Base-by-base conservation (phyloP, 139 green algal genomes). In the Coelastrella sp. region DNA sequence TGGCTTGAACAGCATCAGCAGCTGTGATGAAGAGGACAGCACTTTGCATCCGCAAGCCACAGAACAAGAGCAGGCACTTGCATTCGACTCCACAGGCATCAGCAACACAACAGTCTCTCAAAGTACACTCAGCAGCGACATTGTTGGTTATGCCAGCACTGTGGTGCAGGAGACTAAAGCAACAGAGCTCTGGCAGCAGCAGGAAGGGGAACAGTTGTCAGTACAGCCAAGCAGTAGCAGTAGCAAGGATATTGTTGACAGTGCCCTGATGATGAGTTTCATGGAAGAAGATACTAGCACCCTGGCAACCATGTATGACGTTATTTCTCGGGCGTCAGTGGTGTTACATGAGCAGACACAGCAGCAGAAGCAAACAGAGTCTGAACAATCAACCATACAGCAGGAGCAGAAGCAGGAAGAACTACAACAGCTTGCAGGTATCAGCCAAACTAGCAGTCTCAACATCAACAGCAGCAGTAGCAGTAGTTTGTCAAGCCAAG, bases 251-350 rank as follows among this genome's bases (percentile, higher is more conserved):
- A 23, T 5, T 23, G 13, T 23, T 34, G 19, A n/a, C 37, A 77
- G 15, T 6, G 68, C n/a, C 11, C 27, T 77, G 19, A n/a, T 79
- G 8, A 57, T 81, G 73, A 81, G 73, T 21, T 57, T 81, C 13
- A 59, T 68, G 17, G 63, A 85, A 4, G 79, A 85, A 19, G 62
- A 66, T n/a, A 23, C 77, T 2, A 25, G 35, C 7, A 25, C 5
- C 63, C 62, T 64, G 7, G 23, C n/a, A n/a, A 68, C 15, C 15
- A 76, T 85, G 60, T 74, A 66, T 74, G 79, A 85, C 62, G 40
- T 74, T 27, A 84, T 84, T 40, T 68, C 50, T 34, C 53, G 75
- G 8, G 75, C 75, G 27, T 63, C 73, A 67, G 8, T 9, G 21
- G 53, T 81, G 0, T n/a, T n/a, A n/a, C n/a, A n/a, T n/a, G n/a